Evolutionary conservation across 2,329 filamentous ascomycete species (phyloP).

Genomic region (Chaetothyriales sp.): DNA sequence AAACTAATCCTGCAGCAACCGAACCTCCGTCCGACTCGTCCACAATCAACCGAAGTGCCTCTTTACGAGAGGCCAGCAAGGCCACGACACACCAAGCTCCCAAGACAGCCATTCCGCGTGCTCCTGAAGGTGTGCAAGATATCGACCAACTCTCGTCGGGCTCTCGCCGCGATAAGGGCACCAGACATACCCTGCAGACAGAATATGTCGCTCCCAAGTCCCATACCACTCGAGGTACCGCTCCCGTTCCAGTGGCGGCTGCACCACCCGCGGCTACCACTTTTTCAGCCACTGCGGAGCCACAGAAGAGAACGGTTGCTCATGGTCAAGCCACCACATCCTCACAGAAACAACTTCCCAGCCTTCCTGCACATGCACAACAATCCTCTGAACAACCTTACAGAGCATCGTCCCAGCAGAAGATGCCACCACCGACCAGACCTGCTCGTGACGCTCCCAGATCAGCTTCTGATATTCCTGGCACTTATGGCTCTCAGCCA

Average conservation of each 20-base stretch:
- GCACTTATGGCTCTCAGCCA: constrained; percentile 31
- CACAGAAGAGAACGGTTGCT: constrained; percentile 3
- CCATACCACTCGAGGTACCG: constrained; percentile 57
- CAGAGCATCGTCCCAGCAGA: constrained; percentile 24
- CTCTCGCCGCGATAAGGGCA: constrained; percentile 57
- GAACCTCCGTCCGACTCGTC: constrained; percentile 41
- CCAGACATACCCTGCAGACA: constrained; percentile 87
- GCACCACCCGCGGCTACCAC: constrained; percentile 20
- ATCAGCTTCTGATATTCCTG: constrained; percentile 43
- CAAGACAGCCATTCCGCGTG: constrained; percentile 33
- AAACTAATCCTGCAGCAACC: neutral
- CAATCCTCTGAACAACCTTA: constrained; percentile 1
- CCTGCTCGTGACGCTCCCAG: constrained; percentile 37
- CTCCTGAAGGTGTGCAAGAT: constrained; percentile 17
- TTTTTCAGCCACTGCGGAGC: constrained; percentile 19
- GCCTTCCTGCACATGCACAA: neutral
- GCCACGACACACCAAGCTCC: constrained; percentile 37
- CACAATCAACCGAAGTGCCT: constrained; percentile 66
- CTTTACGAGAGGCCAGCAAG: constrained; percentile 75
- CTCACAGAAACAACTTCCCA: neutral
- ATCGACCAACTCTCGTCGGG: constrained; percentile 49
- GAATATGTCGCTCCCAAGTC: constrained; percentile 91
- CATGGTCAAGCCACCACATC: neutral
- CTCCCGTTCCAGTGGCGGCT: constrained; percentile 23
- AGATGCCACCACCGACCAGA: constrained; percentile 31